These are phyloP conservation scores for Raphidocelis subcapitata DNA, from an alignment of 139 green algal genomes.

Conservation along the genomic window DNA sequence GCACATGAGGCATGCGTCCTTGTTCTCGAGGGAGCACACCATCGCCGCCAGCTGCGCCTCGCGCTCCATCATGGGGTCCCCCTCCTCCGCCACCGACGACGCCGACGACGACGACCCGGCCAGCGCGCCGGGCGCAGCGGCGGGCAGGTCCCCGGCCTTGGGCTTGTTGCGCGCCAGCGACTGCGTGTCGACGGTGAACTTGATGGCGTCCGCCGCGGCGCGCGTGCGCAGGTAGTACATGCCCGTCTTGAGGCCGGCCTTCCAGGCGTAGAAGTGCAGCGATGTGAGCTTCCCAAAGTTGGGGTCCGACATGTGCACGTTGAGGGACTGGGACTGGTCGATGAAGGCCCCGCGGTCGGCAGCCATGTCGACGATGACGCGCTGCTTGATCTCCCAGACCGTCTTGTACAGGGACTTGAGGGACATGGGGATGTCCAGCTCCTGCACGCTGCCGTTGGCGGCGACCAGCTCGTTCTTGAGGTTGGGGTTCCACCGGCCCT, in stretches of 20 bases:
- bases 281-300: conserved; percentile 99
- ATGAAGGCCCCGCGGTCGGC: conserved; percentile 97
- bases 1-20: conserved; percentile 96
- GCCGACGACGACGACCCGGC: conserved; percentile 9
- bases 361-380: conserved; percentile 97
- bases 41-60: conserved; percentile 82
- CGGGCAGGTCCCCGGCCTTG: neutral
- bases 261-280: conserved; percentile 98
- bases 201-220: conserved; percentile 96
- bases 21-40: conserved; percentile 96
- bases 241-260: conserved; percentile 92
- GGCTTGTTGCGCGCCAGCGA: conserved; percentile 45
- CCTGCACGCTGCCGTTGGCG: conserved; percentile 56
- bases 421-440: conserved; percentile 82
- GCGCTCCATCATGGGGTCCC: conserved; percentile 28
- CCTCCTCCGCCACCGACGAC: conserved; percentile 28
- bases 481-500: conserved; percentile 87
- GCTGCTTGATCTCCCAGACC: conserved; percentile 99
- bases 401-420: conserved; percentile 99
- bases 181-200: conserved; percentile 98
- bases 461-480: conserved; percentile 97
- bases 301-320: conserved; percentile 98
- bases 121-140: conserved; percentile 1
- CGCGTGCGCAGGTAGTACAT: conserved; percentile 98
- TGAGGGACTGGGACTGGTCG: conserved; percentile 95